Conservation (phyloP, 352 stramenopile genomes). For the Globisporangium nodosum region DNA sequence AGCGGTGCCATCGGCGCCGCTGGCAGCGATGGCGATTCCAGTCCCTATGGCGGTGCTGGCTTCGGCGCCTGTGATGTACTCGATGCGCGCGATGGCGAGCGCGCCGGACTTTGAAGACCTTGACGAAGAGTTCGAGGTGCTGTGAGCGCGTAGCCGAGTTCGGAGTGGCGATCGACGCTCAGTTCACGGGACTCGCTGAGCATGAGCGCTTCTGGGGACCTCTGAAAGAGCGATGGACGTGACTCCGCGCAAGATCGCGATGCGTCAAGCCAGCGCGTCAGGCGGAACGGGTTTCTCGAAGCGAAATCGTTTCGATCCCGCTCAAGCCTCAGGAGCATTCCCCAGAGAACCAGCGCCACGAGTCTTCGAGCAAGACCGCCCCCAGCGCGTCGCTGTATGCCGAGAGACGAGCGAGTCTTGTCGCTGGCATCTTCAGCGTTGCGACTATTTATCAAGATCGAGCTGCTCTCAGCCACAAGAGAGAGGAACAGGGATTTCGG, state of each 20-base stretch:
- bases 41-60: constrained; percentile 7
- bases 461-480: background rate
- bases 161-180: background rate
- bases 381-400: no score
- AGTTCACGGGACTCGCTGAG: no score
- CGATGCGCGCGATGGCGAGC: constrained; percentile 12
- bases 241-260: background rate
- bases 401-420: background rate
- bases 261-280: background rate
- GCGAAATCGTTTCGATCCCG: no score
- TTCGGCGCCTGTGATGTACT: constrained; percentile 11
- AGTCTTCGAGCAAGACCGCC: background rate
- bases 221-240: background rate
- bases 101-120: constrained; percentile 18
- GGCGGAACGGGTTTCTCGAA: background rate
- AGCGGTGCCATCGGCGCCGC: constrained; percentile 7
- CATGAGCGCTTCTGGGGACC: background rate
- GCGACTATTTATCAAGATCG: constrained; percentile 7
- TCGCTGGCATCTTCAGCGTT: background rate
- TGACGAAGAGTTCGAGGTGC: constrained; percentile 7
- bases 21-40: constrained; percentile 11
- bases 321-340: background rate
- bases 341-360: no score
- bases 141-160: constrained; percentile 1
- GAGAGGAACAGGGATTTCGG: no score